phyloP scores from a whole-genome alignment of 2,329 filamentous ascomycete genomes.

The Cladosporium sp. region DNA sequence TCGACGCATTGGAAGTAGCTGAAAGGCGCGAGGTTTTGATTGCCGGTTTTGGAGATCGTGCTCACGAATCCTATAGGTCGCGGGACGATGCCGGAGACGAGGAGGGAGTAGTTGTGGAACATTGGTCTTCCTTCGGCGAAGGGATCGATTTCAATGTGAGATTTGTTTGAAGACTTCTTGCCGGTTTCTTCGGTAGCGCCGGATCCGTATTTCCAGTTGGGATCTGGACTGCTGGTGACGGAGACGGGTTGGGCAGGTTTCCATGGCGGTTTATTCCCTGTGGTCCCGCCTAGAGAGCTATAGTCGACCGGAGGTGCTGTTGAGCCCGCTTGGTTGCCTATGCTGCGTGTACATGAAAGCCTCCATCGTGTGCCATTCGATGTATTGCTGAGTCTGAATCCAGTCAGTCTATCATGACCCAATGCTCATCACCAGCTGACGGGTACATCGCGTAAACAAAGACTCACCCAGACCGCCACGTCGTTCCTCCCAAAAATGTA shows the following conservation, averaged over 20 bases:
- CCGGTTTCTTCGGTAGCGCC: slow-evolving; percentile 57
- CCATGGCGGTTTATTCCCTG: background rate
- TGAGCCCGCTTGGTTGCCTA: background rate
- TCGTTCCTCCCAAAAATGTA: no score
- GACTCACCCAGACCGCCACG: no score
- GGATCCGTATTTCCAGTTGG: slow-evolving; percentile 60
- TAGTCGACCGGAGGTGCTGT: background rate
- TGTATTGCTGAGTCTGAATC: no score
- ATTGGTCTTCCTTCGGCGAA: slow-evolving; percentile 64
- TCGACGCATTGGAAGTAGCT: slow-evolving; percentile 79
- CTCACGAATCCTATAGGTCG: slow-evolving; percentile 70
- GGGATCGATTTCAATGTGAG: slow-evolving; percentile 76
- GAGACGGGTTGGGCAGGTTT: background rate
- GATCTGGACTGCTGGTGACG: slow-evolving; percentile 23
- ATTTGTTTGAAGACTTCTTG: slow-evolving; percentile 40
- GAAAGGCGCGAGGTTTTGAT: slow-evolving; percentile 80
- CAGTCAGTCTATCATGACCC: no score
- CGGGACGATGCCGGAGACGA: slow-evolving; percentile 78
- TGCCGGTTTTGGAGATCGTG: slow-evolving; percentile 57
- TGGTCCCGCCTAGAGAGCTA: background rate
- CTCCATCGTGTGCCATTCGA: no score
- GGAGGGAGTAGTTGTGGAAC: slow-evolving; percentile 80
- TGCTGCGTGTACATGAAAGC: background rate
- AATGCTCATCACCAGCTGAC: no score
- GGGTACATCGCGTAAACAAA: no score